phyloP scores from a whole-genome alignment of 1,284 basidiomycete genomes.

The Ustilago hordei region DNA sequence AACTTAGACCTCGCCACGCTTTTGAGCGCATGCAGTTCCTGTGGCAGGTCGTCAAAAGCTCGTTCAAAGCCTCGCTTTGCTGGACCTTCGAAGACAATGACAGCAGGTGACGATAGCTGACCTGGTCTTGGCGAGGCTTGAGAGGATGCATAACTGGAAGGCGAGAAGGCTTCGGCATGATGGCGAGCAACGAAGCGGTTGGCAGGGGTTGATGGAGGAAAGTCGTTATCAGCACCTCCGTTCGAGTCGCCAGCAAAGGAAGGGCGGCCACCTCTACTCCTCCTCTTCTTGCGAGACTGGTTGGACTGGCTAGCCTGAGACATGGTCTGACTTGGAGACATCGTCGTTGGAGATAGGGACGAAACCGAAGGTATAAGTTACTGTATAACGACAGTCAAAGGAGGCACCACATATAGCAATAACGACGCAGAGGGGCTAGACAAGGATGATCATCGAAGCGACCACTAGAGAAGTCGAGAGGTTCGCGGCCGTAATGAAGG shows the following conservation, averaged over 20 bases:
- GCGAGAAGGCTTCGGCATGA: constrained; percentile 20
- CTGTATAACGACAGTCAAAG: background rate
- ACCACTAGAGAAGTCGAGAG: background rate
- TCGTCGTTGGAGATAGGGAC: background rate
- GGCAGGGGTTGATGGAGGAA: constrained; percentile 24
- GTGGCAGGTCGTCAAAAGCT: constrained; percentile 39
- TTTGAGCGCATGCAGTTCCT: constrained; percentile 21
- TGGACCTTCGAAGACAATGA: constrained; percentile 44
- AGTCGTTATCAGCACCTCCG: constrained; percentile 1
- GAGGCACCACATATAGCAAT: background rate
- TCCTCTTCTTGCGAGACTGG: background rate
- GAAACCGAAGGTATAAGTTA: background rate
- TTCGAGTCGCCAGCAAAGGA: constrained; percentile 4
- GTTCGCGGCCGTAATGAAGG: too few relatives aligned
- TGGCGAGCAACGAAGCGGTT: constrained; percentile 16
- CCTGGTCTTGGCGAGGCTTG: constrained; percentile 18
- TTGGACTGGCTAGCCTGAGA: constrained; percentile 1
- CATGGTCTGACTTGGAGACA: constrained; percentile 4
- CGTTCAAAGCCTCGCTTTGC: constrained; percentile 38
- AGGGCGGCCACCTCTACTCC: background rate
- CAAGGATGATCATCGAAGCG: background rate
- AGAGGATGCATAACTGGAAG: constrained; percentile 26
- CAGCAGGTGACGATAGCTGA: constrained; percentile 29
- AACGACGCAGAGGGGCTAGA: background rate
- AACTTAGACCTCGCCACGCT: constrained; percentile 42